Base-by-base conservation (phyloP, 2,329 filamentous ascomycete species). In the Penicillium oxalicum region DNA sequence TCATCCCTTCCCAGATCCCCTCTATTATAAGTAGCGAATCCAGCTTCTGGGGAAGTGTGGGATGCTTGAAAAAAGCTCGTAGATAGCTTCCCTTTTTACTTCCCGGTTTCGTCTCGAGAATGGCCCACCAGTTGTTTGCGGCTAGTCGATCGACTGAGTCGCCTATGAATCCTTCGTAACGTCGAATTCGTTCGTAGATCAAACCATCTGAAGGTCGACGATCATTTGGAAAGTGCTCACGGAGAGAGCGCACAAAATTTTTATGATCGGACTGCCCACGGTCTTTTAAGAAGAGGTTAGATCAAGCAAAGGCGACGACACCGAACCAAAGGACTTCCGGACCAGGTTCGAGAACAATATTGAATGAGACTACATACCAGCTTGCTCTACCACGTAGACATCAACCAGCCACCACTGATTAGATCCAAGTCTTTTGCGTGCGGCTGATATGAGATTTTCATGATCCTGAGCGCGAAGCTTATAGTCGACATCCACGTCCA, bases 361-460 rank as follows among this genome's bases (percentile, higher is more conserved):
- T 18, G 18, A 18, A 18, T 18, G 18, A 18, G 2, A 18, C 18
- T 18, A 18, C 18, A 13, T 32, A 44, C 41, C 33, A 25, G 33
- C 11, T 9, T 24, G 6, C 9, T 44, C 40, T 6, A 42, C 41
- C 9, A 55, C 46, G 28, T 53, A 55, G 1, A 55, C 33, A 48
- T 55, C 53, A 11, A 44, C 44, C 25, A 55, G 24, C 53, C 50
- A 55, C 50, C 50, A 55, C 7, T 41, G 48, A 28, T 50, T 9
- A 38, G 13, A 8, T 12, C 13, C 24, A 9, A 40, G 37, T 11
- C 18, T 26, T 11, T 25, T 27, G 5, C 37, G 18, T 2, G 50
- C 53, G 6, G 50, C 50, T 9, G n/a, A 33, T 12, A 55, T 49
- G 3, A 55, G 13, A 33, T 40, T 53, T 26, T 48, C 26, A 34